Evolutionary conservation across 1,139 yeast genomes (phyloP).

Genomic region (Diutina catenulata): DNA sequence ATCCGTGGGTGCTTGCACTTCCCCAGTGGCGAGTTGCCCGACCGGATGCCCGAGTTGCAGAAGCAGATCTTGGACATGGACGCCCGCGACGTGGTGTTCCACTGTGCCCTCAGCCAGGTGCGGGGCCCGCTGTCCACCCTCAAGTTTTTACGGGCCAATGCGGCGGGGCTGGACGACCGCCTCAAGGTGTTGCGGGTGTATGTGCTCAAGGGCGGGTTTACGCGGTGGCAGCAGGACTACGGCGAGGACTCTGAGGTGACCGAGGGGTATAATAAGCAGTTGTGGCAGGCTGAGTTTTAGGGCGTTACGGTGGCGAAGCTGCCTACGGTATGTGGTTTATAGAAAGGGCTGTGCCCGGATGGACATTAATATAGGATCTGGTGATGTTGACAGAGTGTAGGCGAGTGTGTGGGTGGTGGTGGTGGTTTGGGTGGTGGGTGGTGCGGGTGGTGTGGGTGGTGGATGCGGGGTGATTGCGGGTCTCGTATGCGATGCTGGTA

Average conservation of each 20-base stretch:
- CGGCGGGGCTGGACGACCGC: slow-evolving; percentile 20
- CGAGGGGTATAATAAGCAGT: slow-evolving; percentile 46
- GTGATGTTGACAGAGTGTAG: too few species aligned
- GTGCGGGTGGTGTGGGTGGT: too few species aligned
- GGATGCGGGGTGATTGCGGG: too few species aligned
- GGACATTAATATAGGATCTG: too few species aligned
- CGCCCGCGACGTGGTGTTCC: slow-evolving; percentile 59
- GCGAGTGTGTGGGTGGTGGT: too few species aligned
- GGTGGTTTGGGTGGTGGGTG: too few species aligned
- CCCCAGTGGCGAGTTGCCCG: slow-evolving; percentile 42
- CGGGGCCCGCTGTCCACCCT: slow-evolving; percentile 83
- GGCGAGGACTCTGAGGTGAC: slow-evolving; percentile 61
- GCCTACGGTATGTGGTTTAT: background rate
- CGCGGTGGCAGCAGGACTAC: slow-evolving; percentile 65
- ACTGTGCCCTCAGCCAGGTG: slow-evolving; percentile 82
- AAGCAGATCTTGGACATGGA: slow-evolving; percentile 20
- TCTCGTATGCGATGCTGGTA: too few species aligned
- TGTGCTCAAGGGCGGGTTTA: slow-evolving; percentile 77
- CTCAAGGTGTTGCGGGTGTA: slow-evolving; percentile 41
- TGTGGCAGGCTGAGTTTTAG: slow-evolving; percentile 30
- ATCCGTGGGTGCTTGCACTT: slow-evolving; percentile 50
- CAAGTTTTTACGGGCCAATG: slow-evolving; percentile 40
- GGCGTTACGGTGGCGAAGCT: background rate
- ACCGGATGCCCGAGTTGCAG: slow-evolving; percentile 27
- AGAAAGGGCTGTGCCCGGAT: too few species aligned